Evolutionary conservation across 768 basidiomycete species (phyloP).

Genomic region (Rossbeevera mucosa): DNA sequence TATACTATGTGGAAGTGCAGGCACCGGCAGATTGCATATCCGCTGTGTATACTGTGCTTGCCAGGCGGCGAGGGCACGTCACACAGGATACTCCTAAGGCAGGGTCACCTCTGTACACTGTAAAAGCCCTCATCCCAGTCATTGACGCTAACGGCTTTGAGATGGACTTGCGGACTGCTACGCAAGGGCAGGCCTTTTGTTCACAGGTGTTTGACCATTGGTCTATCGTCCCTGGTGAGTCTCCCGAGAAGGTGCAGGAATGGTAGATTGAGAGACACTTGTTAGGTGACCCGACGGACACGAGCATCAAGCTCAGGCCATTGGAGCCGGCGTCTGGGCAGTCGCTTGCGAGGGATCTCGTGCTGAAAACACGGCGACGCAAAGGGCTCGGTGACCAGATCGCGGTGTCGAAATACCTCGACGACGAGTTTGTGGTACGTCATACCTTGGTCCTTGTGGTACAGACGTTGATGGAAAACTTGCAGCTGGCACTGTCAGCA

Average conservation of each 20-base stretch:
- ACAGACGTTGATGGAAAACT: conserved; percentile 5
- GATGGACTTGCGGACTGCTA: conserved; percentile 94
- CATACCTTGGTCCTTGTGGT: neutral
- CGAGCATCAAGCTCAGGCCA: conserved; percentile 92
- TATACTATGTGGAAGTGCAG: conserved; percentile 99
- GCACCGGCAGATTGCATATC: conserved; percentile 98
- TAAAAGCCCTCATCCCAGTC: conserved; percentile 97
- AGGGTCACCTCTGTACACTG: conserved; percentile 95
- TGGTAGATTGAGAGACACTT: neutral
- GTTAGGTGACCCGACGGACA: conserved; percentile 94
- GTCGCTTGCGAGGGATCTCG: conserved; percentile 88
- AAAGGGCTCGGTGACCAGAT: conserved; percentile 98
- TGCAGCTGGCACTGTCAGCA: conserved; percentile 85
- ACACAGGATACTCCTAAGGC: conserved; percentile 98
- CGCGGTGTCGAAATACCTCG: conserved; percentile 94
- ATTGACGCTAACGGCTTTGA: conserved; percentile 99
- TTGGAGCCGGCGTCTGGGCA: conserved; percentile 97
- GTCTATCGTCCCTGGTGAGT: conserved; percentile 93
- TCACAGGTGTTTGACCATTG: conserved; percentile 97
- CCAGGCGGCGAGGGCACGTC: conserved; percentile 98
- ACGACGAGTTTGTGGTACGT: conserved; percentile 92
- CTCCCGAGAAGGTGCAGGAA: neutral
- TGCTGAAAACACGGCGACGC: conserved; percentile 91
- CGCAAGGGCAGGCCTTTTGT: conserved; percentile 99
- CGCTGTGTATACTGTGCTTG: conserved; percentile 96